Evolutionary conservation across 129 eudicot species (phyloP).

Genomic region (Rutidosis leptorrhynchoides): DNA sequence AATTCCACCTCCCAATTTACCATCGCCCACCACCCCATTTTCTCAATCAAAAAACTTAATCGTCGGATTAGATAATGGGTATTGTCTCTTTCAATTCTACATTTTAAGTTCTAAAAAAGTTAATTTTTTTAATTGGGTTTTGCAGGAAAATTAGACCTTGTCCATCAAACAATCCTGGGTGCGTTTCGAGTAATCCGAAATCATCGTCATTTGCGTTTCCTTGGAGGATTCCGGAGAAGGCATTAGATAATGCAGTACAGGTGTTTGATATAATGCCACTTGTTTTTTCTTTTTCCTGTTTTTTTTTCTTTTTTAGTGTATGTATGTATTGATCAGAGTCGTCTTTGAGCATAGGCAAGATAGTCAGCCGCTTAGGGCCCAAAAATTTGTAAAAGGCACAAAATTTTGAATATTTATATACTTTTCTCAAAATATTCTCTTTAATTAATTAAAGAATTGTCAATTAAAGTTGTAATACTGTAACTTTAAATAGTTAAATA

Average conservation of each 20-base stretch:
- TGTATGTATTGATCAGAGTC: too few relatives aligned
- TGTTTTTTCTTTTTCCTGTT: neutral
- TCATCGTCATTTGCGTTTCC: conserved; percentile 78
- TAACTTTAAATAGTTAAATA: too few relatives aligned
- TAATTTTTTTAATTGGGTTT: conserved; percentile 1
- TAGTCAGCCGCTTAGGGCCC: too few relatives aligned
- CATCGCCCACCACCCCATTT: conserved; percentile 72
- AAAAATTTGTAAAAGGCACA: too few relatives aligned
- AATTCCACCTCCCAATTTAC: conserved; percentile 25
- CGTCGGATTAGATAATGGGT: conserved; percentile 89
- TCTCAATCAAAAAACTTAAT: conserved; percentile 80
- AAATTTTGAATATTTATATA: too few relatives aligned
- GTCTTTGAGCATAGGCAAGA: too few relatives aligned
- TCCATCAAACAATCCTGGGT: conserved; percentile 84
- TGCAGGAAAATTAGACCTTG: conserved; percentile 85
- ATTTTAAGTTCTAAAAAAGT: neutral
- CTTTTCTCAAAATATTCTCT: too few relatives aligned
- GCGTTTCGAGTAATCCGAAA: conserved; percentile 79
- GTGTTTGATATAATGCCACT: conserved; percentile 30
- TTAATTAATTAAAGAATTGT: too few relatives aligned
- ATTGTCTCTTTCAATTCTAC: conserved; percentile 10
- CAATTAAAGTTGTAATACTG: too few relatives aligned
- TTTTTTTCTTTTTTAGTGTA: too few relatives aligned
- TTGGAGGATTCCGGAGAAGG: conserved; percentile 53
- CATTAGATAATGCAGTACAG: conserved; percentile 60